Conservation (phyloP, 176 grass and related monocot species). For the Bothriochloa decipiens region DNA sequence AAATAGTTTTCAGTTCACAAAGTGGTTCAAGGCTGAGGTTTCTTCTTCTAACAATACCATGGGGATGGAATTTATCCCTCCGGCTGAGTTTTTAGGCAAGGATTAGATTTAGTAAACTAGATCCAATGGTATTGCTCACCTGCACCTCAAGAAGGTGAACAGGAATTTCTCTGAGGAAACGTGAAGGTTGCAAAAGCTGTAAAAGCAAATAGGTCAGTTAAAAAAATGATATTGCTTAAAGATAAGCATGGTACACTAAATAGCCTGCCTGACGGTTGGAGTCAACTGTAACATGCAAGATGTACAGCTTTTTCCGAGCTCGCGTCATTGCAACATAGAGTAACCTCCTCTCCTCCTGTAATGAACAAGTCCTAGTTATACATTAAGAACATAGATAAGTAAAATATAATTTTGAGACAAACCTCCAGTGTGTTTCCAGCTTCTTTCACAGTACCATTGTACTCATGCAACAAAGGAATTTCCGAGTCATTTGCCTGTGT, state of each 20-base stretch:
- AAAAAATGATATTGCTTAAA: slow-evolving; percentile 19
- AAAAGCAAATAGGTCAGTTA: slow-evolving; percentile 44
- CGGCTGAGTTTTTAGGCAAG: neutral
- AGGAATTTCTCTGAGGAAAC: slow-evolving; percentile 91
- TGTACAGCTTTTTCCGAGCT: slow-evolving; percentile 83
- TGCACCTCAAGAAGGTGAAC: slow-evolving; percentile 80
- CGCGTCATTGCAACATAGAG: slow-evolving; percentile 97
- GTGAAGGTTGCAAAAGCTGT: slow-evolving; percentile 87
- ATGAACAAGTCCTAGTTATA: neutral
- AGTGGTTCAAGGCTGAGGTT: neutral
- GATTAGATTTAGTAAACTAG: neutral
- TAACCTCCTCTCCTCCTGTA: slow-evolving; percentile 90
- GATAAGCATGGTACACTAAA: slow-evolving; percentile 23
- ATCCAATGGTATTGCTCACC: slow-evolving; percentile 50
- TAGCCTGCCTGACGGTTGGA: slow-evolving; percentile 71
- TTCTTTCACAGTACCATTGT: slow-evolving; percentile 65
- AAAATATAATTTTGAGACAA: slow-evolving; percentile 27
- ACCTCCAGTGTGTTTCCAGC: slow-evolving; percentile 70
- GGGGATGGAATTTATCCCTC: neutral
- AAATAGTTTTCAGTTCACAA: slow-evolving; percentile 13
- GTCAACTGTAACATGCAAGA: slow-evolving; percentile 82
- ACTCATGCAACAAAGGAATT: slow-evolving; percentile 92
- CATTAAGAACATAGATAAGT: slow-evolving; percentile 10
- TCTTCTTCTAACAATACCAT: neutral
- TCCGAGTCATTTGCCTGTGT: slow-evolving; percentile 87